Conservation (phyloP, 352 stramenopile species). For the Phytophthora kernoviae region DNA sequence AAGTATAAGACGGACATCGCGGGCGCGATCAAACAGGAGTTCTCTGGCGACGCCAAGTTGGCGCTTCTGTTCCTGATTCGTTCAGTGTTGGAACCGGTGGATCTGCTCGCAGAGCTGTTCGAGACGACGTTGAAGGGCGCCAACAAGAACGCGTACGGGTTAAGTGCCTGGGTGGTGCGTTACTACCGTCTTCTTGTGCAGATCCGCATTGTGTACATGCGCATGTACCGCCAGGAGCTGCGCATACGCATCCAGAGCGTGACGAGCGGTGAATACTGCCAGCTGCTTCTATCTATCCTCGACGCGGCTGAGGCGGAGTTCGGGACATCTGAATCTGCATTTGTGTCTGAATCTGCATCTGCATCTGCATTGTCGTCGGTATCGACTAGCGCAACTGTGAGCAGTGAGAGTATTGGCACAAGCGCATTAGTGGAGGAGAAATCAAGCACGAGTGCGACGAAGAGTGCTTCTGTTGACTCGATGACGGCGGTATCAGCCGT, state of each 20-base stretch:
- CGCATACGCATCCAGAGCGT: slow-evolving; percentile 22
- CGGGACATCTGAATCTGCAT: slow-evolving; percentile 16
- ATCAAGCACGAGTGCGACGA: not conserved
- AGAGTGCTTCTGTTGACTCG: not conserved
- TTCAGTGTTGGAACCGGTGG: slow-evolving; percentile 33
- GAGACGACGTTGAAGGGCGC: slow-evolving; percentile 47
- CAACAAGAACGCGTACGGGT: slow-evolving; percentile 26
- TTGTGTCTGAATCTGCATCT: slow-evolving; percentile 11
- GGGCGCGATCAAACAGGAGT: slow-evolving; percentile 58
- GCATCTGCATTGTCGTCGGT: slow-evolving; percentile 2
- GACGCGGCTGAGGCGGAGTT: slow-evolving; percentile 26
- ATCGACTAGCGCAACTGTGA: slow-evolving; percentile 5
- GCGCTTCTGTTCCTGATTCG: slow-evolving; percentile 43
- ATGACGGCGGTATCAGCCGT: slow-evolving; percentile 4
- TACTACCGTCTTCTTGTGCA: slow-evolving; percentile 42
- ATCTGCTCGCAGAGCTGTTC: slow-evolving; percentile 42
- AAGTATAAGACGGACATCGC: slow-evolving; percentile 61
- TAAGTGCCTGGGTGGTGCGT: slow-evolving; percentile 32
- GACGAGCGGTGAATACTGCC: slow-evolving; percentile 31
- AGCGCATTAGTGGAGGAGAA: slow-evolving; percentile 10
- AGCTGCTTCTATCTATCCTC: slow-evolving; percentile 25
- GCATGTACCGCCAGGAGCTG: slow-evolving; percentile 56
- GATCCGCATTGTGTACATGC: slow-evolving; percentile 50
- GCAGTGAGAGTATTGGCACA: not conserved
- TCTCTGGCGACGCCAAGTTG: slow-evolving; percentile 42